These are phyloP conservation scores for Fusarium poae DNA, from an alignment of 2,329 filamentous ascomycete species.

Conservation along the genomic window DNA sequence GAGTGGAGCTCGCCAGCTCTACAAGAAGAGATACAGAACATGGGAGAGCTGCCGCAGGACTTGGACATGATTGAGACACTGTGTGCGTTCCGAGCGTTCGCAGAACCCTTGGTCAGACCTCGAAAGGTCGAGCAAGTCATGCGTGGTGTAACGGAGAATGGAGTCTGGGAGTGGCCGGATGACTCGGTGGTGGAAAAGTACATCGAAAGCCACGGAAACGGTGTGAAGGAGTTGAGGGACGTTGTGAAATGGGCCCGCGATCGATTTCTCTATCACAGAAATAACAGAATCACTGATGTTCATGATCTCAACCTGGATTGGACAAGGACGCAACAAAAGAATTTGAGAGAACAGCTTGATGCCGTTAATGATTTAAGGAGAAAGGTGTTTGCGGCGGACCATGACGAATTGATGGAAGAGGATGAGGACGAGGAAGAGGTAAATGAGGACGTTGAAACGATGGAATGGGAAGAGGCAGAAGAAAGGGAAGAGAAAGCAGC, in stretches of 20 bases:
- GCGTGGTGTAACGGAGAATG: slow-evolving; percentile 44
- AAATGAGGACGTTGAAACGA: neutral
- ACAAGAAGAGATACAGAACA: slow-evolving; percentile 54
- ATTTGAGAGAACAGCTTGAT: slow-evolving; percentile 4
- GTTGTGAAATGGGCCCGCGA: slow-evolving; percentile 44
- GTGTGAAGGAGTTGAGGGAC: slow-evolving; percentile 44
- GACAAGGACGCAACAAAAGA: slow-evolving; percentile 12
- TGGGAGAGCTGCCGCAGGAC: slow-evolving; percentile 52
- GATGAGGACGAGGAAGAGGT: neutral
- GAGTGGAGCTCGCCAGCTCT: slow-evolving; percentile 57
- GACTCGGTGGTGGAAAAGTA: slow-evolving; percentile 54
- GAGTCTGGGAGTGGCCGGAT: slow-evolving; percentile 57
- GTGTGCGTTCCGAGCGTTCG: slow-evolving; percentile 64
- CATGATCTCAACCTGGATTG: slow-evolving; percentile 12
- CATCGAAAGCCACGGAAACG: slow-evolving; percentile 46
- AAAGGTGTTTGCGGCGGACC: neutral
- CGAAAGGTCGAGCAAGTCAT: slow-evolving; percentile 52
- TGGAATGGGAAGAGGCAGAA: neutral
- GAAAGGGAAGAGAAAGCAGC: neutral
- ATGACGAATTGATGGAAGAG: slow-evolving; percentile 1
- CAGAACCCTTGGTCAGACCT: slow-evolving; percentile 56
- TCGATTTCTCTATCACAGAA: slow-evolving; percentile 22
- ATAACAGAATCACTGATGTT: slow-evolving; percentile 8
- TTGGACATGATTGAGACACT: slow-evolving; percentile 56
- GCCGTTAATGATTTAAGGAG: slow-evolving; percentile 11